These are phyloP conservation scores for Leptographium galeiforme DNA, from an alignment of 2,329 filamentous ascomycete genomes.

Conservation along the genomic window DNA sequence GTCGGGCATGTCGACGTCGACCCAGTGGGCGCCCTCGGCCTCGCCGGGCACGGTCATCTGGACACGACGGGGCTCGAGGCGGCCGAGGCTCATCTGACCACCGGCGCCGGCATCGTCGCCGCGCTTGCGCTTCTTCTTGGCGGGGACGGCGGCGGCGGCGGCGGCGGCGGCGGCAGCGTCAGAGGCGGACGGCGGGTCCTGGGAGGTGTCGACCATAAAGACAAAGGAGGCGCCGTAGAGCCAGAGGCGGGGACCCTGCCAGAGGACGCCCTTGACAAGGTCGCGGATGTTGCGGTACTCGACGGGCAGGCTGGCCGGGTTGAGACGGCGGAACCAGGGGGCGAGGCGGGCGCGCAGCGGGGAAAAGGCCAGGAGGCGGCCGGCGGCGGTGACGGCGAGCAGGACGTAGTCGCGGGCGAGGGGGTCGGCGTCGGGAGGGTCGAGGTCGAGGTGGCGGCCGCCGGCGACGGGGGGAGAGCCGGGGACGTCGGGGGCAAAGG, in stretches of 20 bases:
- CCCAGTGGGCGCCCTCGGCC: conserved; percentile 24
- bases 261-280: conserved; percentile 69
- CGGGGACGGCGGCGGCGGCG: neutral
- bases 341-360: conserved; percentile 63
- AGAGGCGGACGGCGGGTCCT: conserved; percentile 32
- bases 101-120: conserved; percentile 38
- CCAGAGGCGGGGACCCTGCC: conserved; percentile 72
- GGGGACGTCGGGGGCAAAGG: conserved; percentile 45
- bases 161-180: neutral
- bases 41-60: conserved; percentile 18
- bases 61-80: conserved; percentile 30
- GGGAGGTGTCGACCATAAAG: conserved; percentile 78
- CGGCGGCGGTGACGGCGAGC: conserved; percentile 41
- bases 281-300: conserved; percentile 65
- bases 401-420: conserved; percentile 32
- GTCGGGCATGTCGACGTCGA: conserved; percentile 20
- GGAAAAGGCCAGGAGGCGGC: conserved; percentile 64
- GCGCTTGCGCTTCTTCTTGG: conserved; percentile 39
- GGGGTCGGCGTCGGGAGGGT: conserved; percentile 3
- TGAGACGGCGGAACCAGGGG: conserved; percentile 77
- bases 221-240: conserved; percentile 77
- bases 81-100: conserved; percentile 33
- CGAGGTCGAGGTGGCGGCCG: too few relatives aligned
- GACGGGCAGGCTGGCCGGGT: conserved; percentile 57
- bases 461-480: conserved; percentile 7